Base-by-base conservation (phyloP, 2,329 filamentous ascomycete genomes). In the Scortechinia acanthostroma region DNA sequence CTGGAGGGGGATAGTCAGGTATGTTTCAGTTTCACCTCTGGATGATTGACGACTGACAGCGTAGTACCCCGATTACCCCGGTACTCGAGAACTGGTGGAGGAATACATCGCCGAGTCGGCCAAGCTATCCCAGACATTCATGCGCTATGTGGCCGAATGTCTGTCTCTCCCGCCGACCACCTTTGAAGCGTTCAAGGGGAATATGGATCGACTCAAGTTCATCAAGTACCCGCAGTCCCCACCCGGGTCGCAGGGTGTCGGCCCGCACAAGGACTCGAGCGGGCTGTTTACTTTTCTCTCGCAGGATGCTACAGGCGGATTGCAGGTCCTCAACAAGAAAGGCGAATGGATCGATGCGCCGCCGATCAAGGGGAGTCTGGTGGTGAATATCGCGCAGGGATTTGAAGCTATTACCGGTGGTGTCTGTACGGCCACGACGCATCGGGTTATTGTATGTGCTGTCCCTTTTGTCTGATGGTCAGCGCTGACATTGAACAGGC, bases 241-340 rank as follows among this genome's bases (percentile, higher is more conserved):
- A 14, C 50, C 52, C 2, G 57, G 52, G 21, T 69, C 66, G 1
- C 74, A 79, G 52, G 74, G 74, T 4, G 75, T 78, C 1, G 74
- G 75, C 1, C 73, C 75, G 2, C 74, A 78, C 55, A 77, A 77
- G 51, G 75, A 78, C 54, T 73, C 68, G 6, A 70, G 65, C 61
- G 43, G 74, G 63, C 16, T 75, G 10, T 40, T 40, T 40, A 40
- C 35, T 10, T 40, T 40, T 40, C 35, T 40, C 17, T 40, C 35
- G 6, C 35, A 40, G 17, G 35, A 40, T 17, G 6, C 14, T 19
- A 40, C 17, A 6, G 35, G 35, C 6, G 35, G 35, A 10, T 19
- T 40, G 20, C 35, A 40, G 17, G 17, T 40, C 10, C 35, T 40
- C 35, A 40, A 40, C 35, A 40, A 40, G 10, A 40, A 40, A 6